phyloP scores from a whole-genome alignment of 306 rosid genomes.

The Glycine tomentella region DNA sequence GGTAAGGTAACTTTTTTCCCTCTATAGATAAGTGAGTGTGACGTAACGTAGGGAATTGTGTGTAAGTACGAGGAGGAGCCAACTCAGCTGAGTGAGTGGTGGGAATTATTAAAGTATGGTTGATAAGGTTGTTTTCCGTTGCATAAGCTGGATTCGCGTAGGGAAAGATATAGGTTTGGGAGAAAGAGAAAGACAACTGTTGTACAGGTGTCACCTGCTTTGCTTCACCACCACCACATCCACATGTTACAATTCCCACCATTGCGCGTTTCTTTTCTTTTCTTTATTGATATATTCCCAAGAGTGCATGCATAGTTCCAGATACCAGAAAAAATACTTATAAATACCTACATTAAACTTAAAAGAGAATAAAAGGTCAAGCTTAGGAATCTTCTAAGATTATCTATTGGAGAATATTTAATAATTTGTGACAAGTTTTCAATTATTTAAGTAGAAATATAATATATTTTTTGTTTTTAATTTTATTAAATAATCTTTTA shows the following conservation, averaged over 20 bases:
- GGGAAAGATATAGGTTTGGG: background rate
- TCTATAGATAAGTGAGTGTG: background rate
- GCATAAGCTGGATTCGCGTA: constrained; percentile 30
- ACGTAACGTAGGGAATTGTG: background rate
- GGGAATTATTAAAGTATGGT: background rate
- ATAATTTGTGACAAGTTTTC: no score
- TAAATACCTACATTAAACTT: no score
- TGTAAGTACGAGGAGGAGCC: constrained; percentile 11
- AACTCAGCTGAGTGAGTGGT: background rate
- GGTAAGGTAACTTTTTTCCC: no score
- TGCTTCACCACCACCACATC: constrained; percentile 1
- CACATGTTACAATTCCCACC: constrained; percentile 22
- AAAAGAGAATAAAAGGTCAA: no score
- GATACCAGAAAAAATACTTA: no score
- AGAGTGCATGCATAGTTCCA: background rate
- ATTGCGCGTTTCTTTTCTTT: background rate
- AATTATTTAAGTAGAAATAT: no score
- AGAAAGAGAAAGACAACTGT: constrained; percentile 6
- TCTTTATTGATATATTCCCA: background rate
- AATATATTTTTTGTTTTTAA: no score
- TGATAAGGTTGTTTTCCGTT: background rate
- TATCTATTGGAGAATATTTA: no score
- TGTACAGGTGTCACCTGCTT: background rate
- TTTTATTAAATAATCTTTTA: no score
- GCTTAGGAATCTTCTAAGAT: no score